Evolutionary conservation across 768 basidiomycete genomes (phyloP), one percentile per base, ranked within the genome.

Genomic region (Podaxis sp.): DNA sequence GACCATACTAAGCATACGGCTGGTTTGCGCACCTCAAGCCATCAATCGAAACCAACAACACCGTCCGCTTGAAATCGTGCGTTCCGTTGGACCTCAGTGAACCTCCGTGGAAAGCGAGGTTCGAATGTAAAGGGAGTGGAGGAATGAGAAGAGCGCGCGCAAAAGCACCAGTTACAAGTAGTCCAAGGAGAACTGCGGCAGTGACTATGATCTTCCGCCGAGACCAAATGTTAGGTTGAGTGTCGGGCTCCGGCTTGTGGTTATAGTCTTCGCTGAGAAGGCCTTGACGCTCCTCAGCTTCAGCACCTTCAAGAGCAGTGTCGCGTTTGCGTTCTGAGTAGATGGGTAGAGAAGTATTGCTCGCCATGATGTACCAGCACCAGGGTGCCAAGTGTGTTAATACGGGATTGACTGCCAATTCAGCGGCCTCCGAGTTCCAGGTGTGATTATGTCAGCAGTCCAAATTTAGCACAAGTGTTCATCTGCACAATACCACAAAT

Each of bases 1-100:
- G 53, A 28, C 12, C 22, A 56, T 11, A 12, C 57, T 13, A 22
- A 36, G 48, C 22, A 26, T 26, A 57, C 7, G n/a, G 24, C 24
- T 48, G 51, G 12, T 54, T 5, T 67, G 74, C 77, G 40, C 68
- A 87, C 91, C 91, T 81, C 38, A 96, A 75, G 0, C 94, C 94
- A 69, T 96, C 95, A 39, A 96, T 92, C 30, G 93, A 95, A 3
- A 96, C 86, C 59, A 96, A 82, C 19, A 96, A 71, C 7, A 93
- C 91, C 0, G 92, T 95, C 66, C 85, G 82, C 75, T 83, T 89
- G 75, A 88, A 95, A 48, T 86, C 81, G 67, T 94, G 89, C 1
- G 93, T 95, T 36, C 93, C 93, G 69, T 95, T 96, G 2, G 86
- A 90, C 60, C 82, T 77, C 59, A 87, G 69, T 28, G 73, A 74